Evolutionary conservation across 140 eudicot genomes (phyloP), one percentile per base, ranked within the genome.

Genomic region (Senecio squalidus): DNA sequence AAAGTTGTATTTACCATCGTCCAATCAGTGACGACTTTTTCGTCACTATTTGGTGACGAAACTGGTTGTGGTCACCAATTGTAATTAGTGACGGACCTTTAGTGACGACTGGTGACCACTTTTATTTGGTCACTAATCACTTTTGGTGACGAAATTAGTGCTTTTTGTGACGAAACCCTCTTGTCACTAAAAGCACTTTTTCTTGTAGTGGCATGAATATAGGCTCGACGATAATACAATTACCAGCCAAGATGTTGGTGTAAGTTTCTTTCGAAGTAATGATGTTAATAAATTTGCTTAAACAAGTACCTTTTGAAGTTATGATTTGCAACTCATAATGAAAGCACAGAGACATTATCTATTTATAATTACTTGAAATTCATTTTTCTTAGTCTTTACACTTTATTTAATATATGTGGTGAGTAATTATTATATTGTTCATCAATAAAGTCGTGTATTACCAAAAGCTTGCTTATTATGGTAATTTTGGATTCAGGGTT

Each of bases 181-280:
- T n/a, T n/a, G n/a, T n/a, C n/a, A n/a, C n/a, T n/a, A n/a, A n/a
- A n/a, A n/a, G n/a, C n/a, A n/a, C n/a, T n/a, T n/a, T n/a, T n/a
- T n/a, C n/a, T n/a, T n/a, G n/a, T n/a, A n/a, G n/a, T n/a, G n/a
- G n/a, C n/a, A 86, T 59, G 93, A 83, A 47, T 82, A 83, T 46
- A 56, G 95, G 49, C 83, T 86, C 0, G 92, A 82, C 26, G 95
- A 86, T 46, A 66, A 80, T 60, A 69, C 33, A 6, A 50, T 55
- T 50, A 59, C 63, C 14, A 46, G 36, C 39, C 75, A 70, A 66
- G 76, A 78, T 22, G 36, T 63, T 6, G 34, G 49, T 61, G 87
- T 76, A 64, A 68, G 83, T 30, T 65, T 28, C 20, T 36, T 24
- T 44, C 4, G n/a, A 9, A 4, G n/a, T n/a, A n/a, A 24, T 46